Percentiles rank a stretch among this genome's conserved stretches.
Evolutionary conservation across 164 flowering plant genomes (phyloP).

Genomic region (Magnolia kwangsiensis): DNA sequence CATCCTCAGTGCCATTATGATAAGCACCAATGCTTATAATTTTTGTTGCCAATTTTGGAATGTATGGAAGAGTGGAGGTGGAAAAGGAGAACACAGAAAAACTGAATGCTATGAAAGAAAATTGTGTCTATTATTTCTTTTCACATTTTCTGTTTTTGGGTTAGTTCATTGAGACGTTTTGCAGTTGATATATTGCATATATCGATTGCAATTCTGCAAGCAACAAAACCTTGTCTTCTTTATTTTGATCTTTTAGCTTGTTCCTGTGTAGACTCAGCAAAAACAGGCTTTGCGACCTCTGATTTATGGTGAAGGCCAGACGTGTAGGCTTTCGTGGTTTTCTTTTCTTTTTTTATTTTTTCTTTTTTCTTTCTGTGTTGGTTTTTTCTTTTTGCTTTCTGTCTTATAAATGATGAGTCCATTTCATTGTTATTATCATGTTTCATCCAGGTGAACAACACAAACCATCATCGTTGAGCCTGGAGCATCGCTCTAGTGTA

Average conservation of each 20-base stretch:
- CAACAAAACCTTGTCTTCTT: neutral
- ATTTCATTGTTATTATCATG: neutral
- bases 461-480: neutral
- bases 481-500: too few species aligned
- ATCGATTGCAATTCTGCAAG: neutral
- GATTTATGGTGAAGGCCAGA: constrained; percentile 1
- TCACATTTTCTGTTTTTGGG: neutral
- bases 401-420: too few species aligned
- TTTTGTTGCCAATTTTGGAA: neutral
- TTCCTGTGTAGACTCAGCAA: constrained; percentile 2
- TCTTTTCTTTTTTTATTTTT: too few species aligned
- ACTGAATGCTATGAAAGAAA: neutral
- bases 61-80: neutral
- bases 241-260: neutral
- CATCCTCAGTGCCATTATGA: neutral
- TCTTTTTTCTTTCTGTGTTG: too few species aligned
- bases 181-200: neutral
- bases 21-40: too few species aligned
- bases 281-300: neutral
- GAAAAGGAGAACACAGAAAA: neutral
- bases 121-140: neutral
- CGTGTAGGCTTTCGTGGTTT: neutral
- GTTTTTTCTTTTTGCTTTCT: too few species aligned
- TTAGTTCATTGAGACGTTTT: neutral
- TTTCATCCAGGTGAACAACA: neutral